Base-by-base conservation (phyloP, 1,139 yeast genomes). In the Kodamaea alishanica region DNA sequence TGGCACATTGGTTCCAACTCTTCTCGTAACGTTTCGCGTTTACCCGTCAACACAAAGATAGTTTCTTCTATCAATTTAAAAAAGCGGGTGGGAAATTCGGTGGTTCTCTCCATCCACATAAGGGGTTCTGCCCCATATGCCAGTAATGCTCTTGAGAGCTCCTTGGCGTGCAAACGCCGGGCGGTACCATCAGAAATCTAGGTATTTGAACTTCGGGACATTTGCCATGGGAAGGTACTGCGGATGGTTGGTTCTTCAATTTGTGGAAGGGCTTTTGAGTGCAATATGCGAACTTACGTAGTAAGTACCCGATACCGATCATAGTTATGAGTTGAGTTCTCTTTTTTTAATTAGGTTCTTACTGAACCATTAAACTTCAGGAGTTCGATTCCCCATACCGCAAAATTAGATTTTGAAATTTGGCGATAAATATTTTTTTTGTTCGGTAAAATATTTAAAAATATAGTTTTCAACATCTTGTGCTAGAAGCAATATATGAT, bases 81-180 rank as follows among this genome's bases (percentile, higher is more conserved):
- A 55, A 51, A 33, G 73, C 80, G 83, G 84, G 86, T 81, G 87
- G 87, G 87, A 81, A 81, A 81, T 81, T 81, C 87, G 87, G 87
- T 81, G 87, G 76, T 74, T 60, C 79, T 58, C 85, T 55, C 81
- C 80, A 70, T 73, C 78, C 76, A 53, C 41, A 46, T 34, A 44
- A 3, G 20, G 20, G 20, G 20, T 15, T 15, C 47, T 41, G 38
- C 34, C 38, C 34, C 41, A 36, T 43, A 40, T 41, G 46, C 32
- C 32, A 41, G 38, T 38, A 37, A 39, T 73, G 70, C 84, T 79
- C 85, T 58, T 77, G 85, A 79, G 85, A 78, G 84, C 68, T 55
- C 60, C 79, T 80, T 54, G 51, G 82, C 85, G 84, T 73, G 83
- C 58, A 73, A 75, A 73, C 84, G 84, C 78, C 60, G 83, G 84